A percentile compares a stretch with the other conserved stretches of the same genome.
phyloP scores from a whole-genome alignment of 345 rosid genomes.

The Carallia brachiata region DNA sequence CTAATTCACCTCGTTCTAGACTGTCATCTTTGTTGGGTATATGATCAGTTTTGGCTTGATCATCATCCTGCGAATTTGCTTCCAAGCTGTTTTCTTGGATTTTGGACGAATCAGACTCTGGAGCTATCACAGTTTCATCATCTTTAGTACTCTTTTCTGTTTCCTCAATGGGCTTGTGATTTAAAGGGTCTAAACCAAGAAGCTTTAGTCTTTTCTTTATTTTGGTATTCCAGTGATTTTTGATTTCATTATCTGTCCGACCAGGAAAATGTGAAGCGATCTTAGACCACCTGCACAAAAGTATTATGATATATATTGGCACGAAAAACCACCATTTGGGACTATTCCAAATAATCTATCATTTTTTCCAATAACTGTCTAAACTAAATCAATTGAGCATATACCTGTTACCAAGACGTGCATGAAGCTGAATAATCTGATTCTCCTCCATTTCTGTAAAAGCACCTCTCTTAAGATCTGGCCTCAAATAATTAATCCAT shows the following conservation, averaged over 20 bases:
- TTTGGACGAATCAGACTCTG: slow-evolving; percentile 5
- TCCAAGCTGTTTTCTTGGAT: slow-evolving; percentile 30
- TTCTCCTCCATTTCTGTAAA: slow-evolving; percentile 82
- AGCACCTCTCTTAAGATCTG: slow-evolving; percentile 80
- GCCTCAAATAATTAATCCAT: slow-evolving; percentile 94
- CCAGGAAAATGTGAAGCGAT: slow-evolving; percentile 90
- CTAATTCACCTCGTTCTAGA: slow-evolving; percentile 7
- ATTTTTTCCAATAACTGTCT: no score
- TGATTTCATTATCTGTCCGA: slow-evolving; percentile 90
- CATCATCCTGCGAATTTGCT: slow-evolving; percentile 16
- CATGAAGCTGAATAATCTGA: slow-evolving; percentile 77
- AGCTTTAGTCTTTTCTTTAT: slow-evolving; percentile 75
- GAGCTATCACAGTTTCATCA: slow-evolving; percentile 15
- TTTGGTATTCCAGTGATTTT: slow-evolving; percentile 91
- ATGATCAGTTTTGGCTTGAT: slow-evolving; percentile 9
- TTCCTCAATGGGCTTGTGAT: slow-evolving; percentile 48
- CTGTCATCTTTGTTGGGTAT: slow-evolving; percentile 7
- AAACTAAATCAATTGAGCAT: no score
- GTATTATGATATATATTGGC: not conserved
- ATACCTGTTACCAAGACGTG: slow-evolving; percentile 79
- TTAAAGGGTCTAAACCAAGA: slow-evolving; percentile 60
- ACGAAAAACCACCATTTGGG: no score
- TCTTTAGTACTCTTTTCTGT: slow-evolving; percentile 15
- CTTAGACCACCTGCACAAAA: slow-evolving; percentile 76
- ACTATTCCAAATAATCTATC: no score